A percentile compares a stretch with the other conserved stretches of the same genome.
Evolutionary conservation across 352 stramenopile genomes (phyloP).

Genomic region (Phytophthora rubi): DNA sequence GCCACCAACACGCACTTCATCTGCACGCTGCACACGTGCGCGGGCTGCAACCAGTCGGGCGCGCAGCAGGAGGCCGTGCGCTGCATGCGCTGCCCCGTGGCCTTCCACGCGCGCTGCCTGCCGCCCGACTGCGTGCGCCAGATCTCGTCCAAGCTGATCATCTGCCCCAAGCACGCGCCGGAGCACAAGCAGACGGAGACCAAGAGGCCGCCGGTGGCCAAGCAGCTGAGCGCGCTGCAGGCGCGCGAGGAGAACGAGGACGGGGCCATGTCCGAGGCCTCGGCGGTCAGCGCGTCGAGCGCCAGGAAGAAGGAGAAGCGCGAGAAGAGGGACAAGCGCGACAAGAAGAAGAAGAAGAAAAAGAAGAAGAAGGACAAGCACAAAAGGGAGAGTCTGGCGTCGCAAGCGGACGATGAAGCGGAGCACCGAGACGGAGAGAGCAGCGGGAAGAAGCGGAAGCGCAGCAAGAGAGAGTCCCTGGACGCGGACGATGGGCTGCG

Average conservation of each 20-base stretch:
- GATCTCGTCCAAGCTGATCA: conserved; percentile 75
- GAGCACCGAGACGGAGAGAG: conserved; percentile 31
- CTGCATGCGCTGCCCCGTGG: conserved; percentile 82
- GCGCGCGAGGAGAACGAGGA: conserved; percentile 40
- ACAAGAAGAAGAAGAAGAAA: conserved; percentile 67
- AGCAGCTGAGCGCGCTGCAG: conserved; percentile 19
- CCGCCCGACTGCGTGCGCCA: conserved; percentile 56
- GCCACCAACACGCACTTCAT: conserved; percentile 87
- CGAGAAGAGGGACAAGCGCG: conserved; percentile 60
- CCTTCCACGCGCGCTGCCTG: conserved; percentile 83
- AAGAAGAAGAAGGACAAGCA: conserved; percentile 52
- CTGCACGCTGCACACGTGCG: conserved; percentile 85
- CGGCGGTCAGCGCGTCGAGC: conserved; percentile 37
- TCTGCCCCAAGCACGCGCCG: conserved; percentile 66
- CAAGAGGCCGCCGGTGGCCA: not conserved
- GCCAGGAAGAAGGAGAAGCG: conserved; percentile 59
- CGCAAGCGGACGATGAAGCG: conserved; percentile 27
- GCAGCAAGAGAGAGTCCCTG: conserved; percentile 33
- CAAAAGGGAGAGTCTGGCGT: conserved; percentile 36
- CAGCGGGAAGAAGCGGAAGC: conserved; percentile 33
- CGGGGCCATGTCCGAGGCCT: conserved; percentile 47
- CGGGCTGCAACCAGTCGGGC: conserved; percentile 75
- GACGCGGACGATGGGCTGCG: conserved; percentile 18
- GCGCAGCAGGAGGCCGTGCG: conserved; percentile 80
- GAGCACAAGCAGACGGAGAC: conserved; percentile 6